A percentile compares a stretch with the other conserved stretches of the same genome.
phyloP scores from a whole-genome alignment of 129 eudicot genomes.

The Artemisia argyi region DNA sequence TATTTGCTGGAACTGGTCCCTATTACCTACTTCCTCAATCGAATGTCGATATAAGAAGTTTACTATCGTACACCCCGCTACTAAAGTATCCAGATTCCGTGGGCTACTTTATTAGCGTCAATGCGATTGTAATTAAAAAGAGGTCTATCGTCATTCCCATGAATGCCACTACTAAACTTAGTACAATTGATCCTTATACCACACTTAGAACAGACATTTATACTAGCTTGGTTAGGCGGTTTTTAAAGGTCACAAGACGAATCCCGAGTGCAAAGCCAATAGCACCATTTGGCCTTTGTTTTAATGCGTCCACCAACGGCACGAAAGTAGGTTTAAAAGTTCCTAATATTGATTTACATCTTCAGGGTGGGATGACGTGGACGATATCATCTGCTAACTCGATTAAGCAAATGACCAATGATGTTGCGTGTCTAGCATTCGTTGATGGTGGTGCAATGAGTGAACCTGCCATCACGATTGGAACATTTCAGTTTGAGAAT shows the following conservation, averaged over 20 bases:
- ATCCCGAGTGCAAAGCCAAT: background rate
- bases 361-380: conserved; percentile 30
- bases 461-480: conserved; percentile 30
- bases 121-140: conserved; percentile 1
- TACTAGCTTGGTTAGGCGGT: conserved; percentile 4
- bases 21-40: conserved; percentile 17
- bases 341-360: conserved; percentile 30
- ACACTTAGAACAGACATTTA: conserved; percentile 24
- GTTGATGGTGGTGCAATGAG: conserved; percentile 39
- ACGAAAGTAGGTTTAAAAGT: conserved; percentile 23
- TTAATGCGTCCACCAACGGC: background rate
- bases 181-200: conserved; percentile 24
- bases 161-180: conserved; percentile 17
- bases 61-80: conserved; percentile 22
- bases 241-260: conserved; percentile 11
- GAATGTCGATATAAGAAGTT: conserved; percentile 18
- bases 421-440: conserved; percentile 39
- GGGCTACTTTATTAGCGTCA: conserved; percentile 21
- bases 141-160: conserved; percentile 12
- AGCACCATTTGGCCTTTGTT: conserved; percentile 14
- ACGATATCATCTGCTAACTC: conserved; percentile 34
- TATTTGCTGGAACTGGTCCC: conserved; percentile 11
- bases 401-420: conserved; percentile 21
- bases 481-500: conserved; percentile 40
- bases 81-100: conserved; percentile 11